These are phyloP conservation scores for Agarophyton chilense DNA, from an alignment of 23 red algal species.

Conservation along the genomic window DNA sequence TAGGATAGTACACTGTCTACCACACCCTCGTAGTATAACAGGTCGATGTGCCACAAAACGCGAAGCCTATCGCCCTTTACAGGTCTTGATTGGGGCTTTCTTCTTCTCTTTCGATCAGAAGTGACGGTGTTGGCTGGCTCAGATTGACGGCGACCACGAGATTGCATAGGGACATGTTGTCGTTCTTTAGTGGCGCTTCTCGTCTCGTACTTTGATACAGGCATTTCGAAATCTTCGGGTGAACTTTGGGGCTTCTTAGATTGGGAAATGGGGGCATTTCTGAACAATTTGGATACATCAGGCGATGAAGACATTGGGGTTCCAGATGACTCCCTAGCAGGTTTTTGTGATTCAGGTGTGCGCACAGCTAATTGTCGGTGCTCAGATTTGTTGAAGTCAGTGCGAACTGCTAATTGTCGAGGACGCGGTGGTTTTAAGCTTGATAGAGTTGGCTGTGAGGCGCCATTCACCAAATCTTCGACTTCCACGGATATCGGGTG, in stretches of 20 bases:
- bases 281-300: slow-evolving; percentile 11
- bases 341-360: not conserved
- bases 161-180: not conserved
- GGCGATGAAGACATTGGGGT: not conserved
- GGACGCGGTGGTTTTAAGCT: not conserved
- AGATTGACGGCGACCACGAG: not conserved
- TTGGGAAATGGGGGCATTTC: not conserved
- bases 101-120: not conserved
- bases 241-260: not conserved
- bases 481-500: not conserved
- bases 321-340: not conserved
- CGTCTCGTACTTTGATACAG: not conserved
- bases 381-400: slow-evolving; percentile 2
- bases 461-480: not conserved
- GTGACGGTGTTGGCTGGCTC: not conserved
- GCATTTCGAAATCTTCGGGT: not conserved
- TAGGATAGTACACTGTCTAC: slow-evolving; percentile 44
- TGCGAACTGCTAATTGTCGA: slow-evolving; percentile 21
- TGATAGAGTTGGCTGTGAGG: not conserved
- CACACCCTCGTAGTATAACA: slow-evolving; percentile 42
- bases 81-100: not conserved
- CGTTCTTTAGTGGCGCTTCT: slow-evolving; percentile 15
- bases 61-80: slow-evolving; percentile 15
- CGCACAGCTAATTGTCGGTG: slow-evolving; percentile 3
- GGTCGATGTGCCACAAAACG: slow-evolving; percentile 56